Conservation (phyloP, 495 filamentous ascomycete genomes). For the Xylaria nigripes region DNA sequence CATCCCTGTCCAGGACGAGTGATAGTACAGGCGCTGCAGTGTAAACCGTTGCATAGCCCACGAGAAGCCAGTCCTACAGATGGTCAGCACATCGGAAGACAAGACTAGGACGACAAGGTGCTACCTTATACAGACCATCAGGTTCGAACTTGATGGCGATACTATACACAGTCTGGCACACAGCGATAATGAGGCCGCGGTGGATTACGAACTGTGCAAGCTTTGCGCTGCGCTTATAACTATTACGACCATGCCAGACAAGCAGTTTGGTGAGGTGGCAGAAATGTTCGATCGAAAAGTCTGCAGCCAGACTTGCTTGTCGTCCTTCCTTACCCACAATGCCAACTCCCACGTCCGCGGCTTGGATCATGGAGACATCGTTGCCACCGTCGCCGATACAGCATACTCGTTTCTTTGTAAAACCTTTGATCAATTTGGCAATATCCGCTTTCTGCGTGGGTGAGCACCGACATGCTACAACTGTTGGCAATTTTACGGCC, state of each 20-base stretch:
- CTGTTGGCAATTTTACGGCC: conserved; percentile 80
- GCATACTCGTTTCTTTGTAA: conserved; percentile 88
- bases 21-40: conserved; percentile 92
- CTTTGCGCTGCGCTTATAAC: conserved; percentile 92
- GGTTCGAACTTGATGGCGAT: conserved; percentile 87
- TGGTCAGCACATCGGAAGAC: conserved; percentile 14
- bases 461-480: conserved; percentile 94
- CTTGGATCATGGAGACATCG: conserved; percentile 99
- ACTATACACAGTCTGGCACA: conserved; percentile 96
- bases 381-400: conserved; percentile 98
- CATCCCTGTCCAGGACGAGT: conserved; percentile 91
- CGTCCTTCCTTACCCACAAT: conserved; percentile 97
- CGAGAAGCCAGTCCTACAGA: conserved; percentile 78
- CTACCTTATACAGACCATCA: conserved; percentile 75
- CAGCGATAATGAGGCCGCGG: conserved; percentile 84
- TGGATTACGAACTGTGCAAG: conserved; percentile 98
- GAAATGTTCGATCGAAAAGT: conserved; percentile 94
- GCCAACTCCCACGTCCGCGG: conserved; percentile 93
- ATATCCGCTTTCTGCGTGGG: conserved; percentile 96
- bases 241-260: conserved; percentile 96
- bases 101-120: conserved; percentile 5
- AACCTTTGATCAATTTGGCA: conserved; percentile 78
- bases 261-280: conserved; percentile 92
- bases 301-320: conserved; percentile 88
- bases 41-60: conserved; percentile 94